Percentiles rank a stretch among this genome's conserved stretches.
phyloP scores from a whole-genome alignment of 2,329 filamentous ascomycete species.

The Xylaria sp. region DNA sequence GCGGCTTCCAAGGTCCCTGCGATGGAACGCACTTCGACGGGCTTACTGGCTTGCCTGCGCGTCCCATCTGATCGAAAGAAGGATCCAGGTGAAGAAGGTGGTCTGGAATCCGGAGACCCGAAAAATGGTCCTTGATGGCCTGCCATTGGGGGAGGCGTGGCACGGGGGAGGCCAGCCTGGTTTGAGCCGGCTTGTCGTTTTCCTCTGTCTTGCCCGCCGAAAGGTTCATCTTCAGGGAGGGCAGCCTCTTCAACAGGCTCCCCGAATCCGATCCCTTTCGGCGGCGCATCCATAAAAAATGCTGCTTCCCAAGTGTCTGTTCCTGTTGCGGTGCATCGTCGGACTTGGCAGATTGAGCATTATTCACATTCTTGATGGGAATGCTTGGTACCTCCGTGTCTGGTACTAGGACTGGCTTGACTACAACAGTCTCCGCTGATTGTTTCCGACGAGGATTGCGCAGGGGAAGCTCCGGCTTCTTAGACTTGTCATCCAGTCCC shows the following conservation, averaged over 20 bases:
- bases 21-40: background rate
- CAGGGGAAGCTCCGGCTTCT: conserved; percentile 11
- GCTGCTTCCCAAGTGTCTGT: conserved; percentile 21
- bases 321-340: conserved; percentile 8
- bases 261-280: conserved; percentile 27
- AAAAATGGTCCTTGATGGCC: conserved; percentile 22
- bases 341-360: conserved; percentile 8
- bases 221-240: conserved; percentile 9
- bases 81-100: conserved; percentile 24
- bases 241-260: conserved; percentile 13
- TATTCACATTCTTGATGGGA: background rate
- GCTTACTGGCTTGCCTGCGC: background rate
- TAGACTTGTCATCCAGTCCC: conserved; percentile 8
- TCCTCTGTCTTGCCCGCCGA: conserved; percentile 20
- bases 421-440: conserved; percentile 30
- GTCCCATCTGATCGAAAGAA: conserved; percentile 8
- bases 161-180: conserved; percentile 5
- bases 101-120: conserved; percentile 28
- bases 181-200: conserved; percentile 15
- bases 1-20: background rate
- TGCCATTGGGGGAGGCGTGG: background rate
- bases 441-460: conserved; percentile 7
- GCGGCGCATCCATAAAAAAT: conserved; percentile 33
- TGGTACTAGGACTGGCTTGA: conserved; percentile 17
- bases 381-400: conserved; percentile 4